Evolutionary conservation across 2,329 filamentous ascomycete species (phyloP), one percentile per base, ranked within the genome.

Genomic region (Penicillium sclerotigenum): DNA sequence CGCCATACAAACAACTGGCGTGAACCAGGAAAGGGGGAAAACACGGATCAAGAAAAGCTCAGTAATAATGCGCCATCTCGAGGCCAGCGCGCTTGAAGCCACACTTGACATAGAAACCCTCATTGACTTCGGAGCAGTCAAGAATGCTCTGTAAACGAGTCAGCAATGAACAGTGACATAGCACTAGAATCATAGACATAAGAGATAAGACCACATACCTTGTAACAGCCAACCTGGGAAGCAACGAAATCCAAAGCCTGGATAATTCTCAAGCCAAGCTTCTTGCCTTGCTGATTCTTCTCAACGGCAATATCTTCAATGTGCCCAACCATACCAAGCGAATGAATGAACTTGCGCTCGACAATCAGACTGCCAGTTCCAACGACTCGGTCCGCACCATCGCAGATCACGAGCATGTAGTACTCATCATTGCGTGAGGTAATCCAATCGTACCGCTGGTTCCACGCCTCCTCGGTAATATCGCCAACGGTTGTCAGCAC

Each of bases 81-180:
- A 97, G 78, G 16, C 94, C 94, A 28, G 91, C 93, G 59, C 91
- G 82, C 77, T 91, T 88, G 76, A 96, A 97, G 56, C 93, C 93
- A 76, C 94, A 97, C 82, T 97, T 97, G 75, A 96, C 83, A 75
- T 99, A 99, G 80, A 99, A 97, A 22, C 92, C 93, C 75, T 96
- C 91, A 73, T 97, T 99, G 66, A 88, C 85, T 76, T 97, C 93
- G 64, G 89, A 95, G 80, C 94, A 99, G 76, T 97, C 93, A 62
- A 97, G 83, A 65, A 99, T 97, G 63, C 87, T 91, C 87, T 94
- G 59, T 46, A 58, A 11, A 48, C 36, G 20, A 61, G 58, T 66
- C 45, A 63, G 58, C 20, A 52, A 40, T 36, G 6, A 22, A 42
- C 41, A 55, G 18, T 36, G 9, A 41, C 18, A 61, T 31, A 51